phyloP scores from a whole-genome alignment of 768 basidiomycete species.

The Leccinum ochraceum region DNA sequence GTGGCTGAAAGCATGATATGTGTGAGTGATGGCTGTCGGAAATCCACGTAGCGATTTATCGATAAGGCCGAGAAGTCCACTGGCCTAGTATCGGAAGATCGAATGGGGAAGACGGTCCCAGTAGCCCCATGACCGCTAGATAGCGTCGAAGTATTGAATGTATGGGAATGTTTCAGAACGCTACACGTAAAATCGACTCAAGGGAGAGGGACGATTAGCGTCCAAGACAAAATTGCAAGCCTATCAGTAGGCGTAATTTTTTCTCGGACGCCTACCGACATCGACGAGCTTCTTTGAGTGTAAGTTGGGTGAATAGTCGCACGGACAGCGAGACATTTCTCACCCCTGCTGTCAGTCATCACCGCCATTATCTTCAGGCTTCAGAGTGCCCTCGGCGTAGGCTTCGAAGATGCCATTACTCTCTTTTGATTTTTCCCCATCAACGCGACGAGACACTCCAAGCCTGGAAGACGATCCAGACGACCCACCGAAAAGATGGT shows the following conservation, averaged over 20 bases:
- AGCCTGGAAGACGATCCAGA: slow-evolving; percentile 35
- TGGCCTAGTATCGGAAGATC: background rate
- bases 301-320: background rate
- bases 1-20: slow-evolving; percentile 15
- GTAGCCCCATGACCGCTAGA: slow-evolving; percentile 1
- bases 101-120: background rate
- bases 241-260: background rate
- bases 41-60: background rate
- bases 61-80: background rate
- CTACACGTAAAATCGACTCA: background rate
- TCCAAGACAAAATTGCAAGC: background rate
- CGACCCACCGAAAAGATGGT: slow-evolving; percentile 48
- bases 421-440: slow-evolving; percentile 27
- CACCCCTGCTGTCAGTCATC: background rate
- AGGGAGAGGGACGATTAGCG: background rate
- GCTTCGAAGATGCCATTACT: slow-evolving; percentile 28
- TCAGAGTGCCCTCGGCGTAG: background rate
- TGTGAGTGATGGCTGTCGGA: background rate
- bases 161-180: background rate
- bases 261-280: background rate
- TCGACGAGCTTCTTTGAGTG: background rate
- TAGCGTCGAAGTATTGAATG: background rate
- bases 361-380: background rate
- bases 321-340: background rate
- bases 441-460: slow-evolving; percentile 15